phyloP scores from a whole-genome alignment of 2,329 filamentous ascomycete species.

The Pseudogymnoascus sp. region DNA sequence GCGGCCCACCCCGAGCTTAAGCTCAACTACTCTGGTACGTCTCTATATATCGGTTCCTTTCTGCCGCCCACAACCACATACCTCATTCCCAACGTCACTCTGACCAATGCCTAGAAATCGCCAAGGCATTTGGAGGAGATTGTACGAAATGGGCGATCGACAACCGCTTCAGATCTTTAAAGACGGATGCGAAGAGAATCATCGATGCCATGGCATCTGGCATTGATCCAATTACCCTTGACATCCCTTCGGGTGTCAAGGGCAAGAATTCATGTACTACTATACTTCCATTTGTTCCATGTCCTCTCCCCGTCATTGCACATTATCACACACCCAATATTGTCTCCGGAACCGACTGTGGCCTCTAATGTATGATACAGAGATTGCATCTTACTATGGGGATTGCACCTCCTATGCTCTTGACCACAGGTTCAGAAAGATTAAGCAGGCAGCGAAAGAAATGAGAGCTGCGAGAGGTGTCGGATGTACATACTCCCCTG shows the following conservation, averaged over 20 bases:
- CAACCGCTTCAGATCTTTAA: constrained; percentile 35
- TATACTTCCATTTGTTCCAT: neutral
- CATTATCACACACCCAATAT: constrained; percentile 9
- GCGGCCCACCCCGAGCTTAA: constrained; percentile 48
- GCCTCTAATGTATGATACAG: constrained; percentile 18
- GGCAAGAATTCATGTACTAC: constrained; percentile 10
- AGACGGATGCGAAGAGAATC: constrained; percentile 33
- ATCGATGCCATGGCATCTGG: constrained; percentile 24
- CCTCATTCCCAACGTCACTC: neutral
- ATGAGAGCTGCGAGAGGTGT: constrained; percentile 14
- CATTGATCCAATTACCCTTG: constrained; percentile 31
- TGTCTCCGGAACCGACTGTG: neutral
- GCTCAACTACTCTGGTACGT: constrained; percentile 56
- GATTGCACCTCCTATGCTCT: constrained; percentile 21
- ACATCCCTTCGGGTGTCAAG: constrained; percentile 14
- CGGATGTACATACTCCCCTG: constrained; percentile 14
- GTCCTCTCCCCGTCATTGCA: neutral
- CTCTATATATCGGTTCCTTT: constrained; percentile 11
- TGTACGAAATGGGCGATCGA: constrained; percentile 31
- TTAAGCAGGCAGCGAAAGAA: constrained; percentile 23
- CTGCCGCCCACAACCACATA: constrained; percentile 14
- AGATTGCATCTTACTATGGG: constrained; percentile 19
- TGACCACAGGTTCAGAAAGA: constrained; percentile 25
- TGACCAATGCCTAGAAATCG: constrained; percentile 17
- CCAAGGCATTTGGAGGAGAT: constrained; percentile 27